Evolutionary conservation across 2,329 filamentous ascomycete species (phyloP).

Genomic region (Monilinia polystroma): DNA sequence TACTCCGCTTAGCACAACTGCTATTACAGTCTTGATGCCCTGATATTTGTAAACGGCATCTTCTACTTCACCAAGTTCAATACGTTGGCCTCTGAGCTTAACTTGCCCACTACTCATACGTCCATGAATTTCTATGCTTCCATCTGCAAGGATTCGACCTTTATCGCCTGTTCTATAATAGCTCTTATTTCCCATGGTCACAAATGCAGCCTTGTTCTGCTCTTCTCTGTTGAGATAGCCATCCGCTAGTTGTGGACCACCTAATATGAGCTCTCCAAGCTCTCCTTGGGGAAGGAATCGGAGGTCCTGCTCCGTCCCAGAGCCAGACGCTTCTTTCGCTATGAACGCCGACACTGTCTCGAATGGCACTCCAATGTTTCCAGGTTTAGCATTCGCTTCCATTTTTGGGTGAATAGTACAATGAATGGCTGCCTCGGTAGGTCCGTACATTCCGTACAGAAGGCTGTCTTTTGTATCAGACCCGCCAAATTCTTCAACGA

Average conservation of each 20-base stretch:
- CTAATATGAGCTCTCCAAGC: conserved; percentile 69
- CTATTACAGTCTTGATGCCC: conserved; percentile 65
- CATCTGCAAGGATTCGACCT: conserved; percentile 64
- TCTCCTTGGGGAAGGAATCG: conserved; percentile 38
- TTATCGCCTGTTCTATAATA: conserved; percentile 87
- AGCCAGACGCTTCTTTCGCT: conserved; percentile 29
- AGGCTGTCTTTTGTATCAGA: conserved; percentile 52
- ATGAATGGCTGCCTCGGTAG: conserved; percentile 89
- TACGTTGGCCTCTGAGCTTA: conserved; percentile 79
- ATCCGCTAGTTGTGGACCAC: conserved; percentile 74
- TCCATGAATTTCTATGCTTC: conserved; percentile 78
- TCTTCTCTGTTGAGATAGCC: conserved; percentile 80
- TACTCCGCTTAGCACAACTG: conserved; percentile 63
- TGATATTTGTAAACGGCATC: conserved; percentile 61
- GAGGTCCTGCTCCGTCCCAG: conserved; percentile 30
- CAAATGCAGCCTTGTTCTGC: conserved; percentile 70
- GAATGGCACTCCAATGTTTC: conserved; percentile 74
- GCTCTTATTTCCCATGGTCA: conserved; percentile 61
- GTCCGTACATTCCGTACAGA: conserved; percentile 91
- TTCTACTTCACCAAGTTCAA: conserved; percentile 78
- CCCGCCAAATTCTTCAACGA: conserved; percentile 75
- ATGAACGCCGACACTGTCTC: conserved; percentile 61
- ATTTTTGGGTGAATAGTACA: conserved; percentile 74
- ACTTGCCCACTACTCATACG: conserved; percentile 79
- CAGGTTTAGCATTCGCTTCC: conserved; percentile 53